Evolutionary conservation across 225 moss, liverwort and hornwort genomes (phyloP).

Genomic region (Ulota crispa): DNA sequence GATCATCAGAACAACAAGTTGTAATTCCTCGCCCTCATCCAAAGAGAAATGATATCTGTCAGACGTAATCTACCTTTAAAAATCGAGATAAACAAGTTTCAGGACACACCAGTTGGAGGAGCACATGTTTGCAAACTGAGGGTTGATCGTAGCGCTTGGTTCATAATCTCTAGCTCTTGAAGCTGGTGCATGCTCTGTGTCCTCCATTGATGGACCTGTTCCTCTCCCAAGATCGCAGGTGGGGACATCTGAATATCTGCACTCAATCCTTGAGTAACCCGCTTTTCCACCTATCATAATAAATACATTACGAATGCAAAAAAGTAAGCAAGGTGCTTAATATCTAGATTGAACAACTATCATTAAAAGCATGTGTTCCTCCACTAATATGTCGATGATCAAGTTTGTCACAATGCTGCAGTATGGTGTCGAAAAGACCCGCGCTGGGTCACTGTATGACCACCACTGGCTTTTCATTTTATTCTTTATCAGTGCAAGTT

Average conservation of each 20-base stretch:
- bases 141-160: constrained; percentile 70
- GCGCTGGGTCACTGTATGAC: no score
- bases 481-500: not conserved
- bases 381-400: not conserved
- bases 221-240: constrained; percentile 38
- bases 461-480: not conserved
- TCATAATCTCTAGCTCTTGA: constrained; percentile 77
- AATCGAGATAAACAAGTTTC: constrained; percentile 8
- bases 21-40: not conserved
- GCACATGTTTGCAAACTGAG: constrained; percentile 62
- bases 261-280: constrained; percentile 16
- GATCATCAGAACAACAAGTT: constrained; percentile 14
- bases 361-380: not conserved
- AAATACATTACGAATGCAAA: constrained; percentile 14
- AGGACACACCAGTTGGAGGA: constrained; percentile 46
- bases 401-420: not conserved
- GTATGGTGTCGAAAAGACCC: no score
- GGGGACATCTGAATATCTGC: constrained; percentile 40
- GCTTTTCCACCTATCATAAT: constrained; percentile 45
- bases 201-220: constrained; percentile 83
- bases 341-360: not conserved
- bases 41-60: not conserved
- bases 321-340: not conserved
- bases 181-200: constrained; percentile 83
- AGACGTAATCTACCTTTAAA: not conserved